phyloP scores from a whole-genome alignment of 495 filamentous ascomycete species.

The Neurospora tetraspora region DNA sequence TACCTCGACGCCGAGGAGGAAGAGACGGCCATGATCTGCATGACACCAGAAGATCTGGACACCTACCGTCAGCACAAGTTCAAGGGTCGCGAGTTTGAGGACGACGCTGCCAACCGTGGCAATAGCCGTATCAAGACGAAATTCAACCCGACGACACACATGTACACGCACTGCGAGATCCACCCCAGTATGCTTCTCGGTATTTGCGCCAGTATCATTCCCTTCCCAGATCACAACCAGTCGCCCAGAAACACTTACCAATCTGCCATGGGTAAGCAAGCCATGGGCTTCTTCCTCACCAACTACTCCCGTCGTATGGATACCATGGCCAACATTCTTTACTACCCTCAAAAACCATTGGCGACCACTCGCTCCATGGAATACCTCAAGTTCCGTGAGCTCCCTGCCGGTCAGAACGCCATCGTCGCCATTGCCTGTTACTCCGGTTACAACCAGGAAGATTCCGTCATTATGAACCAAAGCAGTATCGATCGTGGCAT shows the following conservation, averaged over 20 bases:
- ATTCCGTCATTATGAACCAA: constrained; percentile 99
- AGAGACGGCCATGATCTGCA: constrained; percentile 96
- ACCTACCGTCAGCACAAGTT: constrained; percentile 42
- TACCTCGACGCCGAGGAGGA: constrained; percentile 98
- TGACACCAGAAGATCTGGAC: constrained; percentile 92
- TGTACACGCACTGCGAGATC: constrained; percentile 97
- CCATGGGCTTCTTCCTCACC: constrained; percentile 97
- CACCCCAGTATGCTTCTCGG: constrained; percentile 98
- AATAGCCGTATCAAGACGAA: constrained; percentile 80
- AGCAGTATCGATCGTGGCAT: constrained; percentile 94
- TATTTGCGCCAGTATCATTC: constrained; percentile 97
- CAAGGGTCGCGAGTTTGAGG: constrained; percentile 41
- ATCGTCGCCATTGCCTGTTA: constrained; percentile 97
- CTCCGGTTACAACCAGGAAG: constrained; percentile 99
- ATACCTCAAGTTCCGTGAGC: constrained; percentile 91
- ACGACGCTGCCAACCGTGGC: constrained; percentile 25
- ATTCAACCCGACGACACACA: constrained; percentile 70
- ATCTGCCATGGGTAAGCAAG: constrained; percentile 99
- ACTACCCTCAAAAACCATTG: constrained; percentile 96
- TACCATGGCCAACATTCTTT: constrained; percentile 98
- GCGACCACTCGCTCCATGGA: constrained; percentile 98
- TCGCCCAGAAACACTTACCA: constrained; percentile 98
- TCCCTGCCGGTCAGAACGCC: constrained; percentile 95
- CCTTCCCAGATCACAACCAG: constrained; percentile 98
- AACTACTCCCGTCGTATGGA: constrained; percentile 96